A percentile compares a stretch with the other conserved stretches of the same genome.
Evolutionary conservation across 148 eudicot genomes (phyloP).

Genomic region (Cornus florida): DNA sequence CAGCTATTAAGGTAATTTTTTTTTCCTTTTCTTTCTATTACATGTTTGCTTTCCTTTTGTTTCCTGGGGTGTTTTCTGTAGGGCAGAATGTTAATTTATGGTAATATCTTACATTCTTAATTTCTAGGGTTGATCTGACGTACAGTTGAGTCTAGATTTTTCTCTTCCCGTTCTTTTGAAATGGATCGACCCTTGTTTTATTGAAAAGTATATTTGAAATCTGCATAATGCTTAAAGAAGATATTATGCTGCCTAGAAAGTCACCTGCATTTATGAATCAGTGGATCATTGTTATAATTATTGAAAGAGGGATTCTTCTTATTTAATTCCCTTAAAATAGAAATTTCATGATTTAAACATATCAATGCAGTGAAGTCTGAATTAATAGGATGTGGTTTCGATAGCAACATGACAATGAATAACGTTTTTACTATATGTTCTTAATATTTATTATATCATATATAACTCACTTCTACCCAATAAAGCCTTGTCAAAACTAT

Average conservation of each 20-base stretch:
- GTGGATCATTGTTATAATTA: neutral
- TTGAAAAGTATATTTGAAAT: neutral
- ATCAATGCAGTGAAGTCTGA: neutral
- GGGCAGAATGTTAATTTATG: neutral
- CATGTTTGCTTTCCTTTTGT: neutral
- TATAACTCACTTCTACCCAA: too few species aligned
- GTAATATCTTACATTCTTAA: neutral
- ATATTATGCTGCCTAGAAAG: too few species aligned
- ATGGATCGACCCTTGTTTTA: neutral
- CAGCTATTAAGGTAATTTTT: slow-evolving; percentile 88
- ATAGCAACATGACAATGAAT: neutral
- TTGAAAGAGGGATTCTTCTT: neutral
- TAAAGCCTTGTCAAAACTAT: too few species aligned
- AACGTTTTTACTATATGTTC: too few species aligned
- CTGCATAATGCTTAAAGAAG: neutral
- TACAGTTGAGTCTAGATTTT: neutral
- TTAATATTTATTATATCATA: neutral
- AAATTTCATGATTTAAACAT: neutral
- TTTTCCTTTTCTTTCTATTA: neutral
- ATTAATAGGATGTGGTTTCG: neutral
- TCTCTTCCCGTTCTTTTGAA: neutral
- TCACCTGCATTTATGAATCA: neutral
- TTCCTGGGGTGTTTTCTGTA: neutral
- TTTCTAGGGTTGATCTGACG: neutral
- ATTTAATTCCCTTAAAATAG: neutral